Base-by-base conservation (phyloP, 441 rosid species). In the Populus hybrid region DNA sequence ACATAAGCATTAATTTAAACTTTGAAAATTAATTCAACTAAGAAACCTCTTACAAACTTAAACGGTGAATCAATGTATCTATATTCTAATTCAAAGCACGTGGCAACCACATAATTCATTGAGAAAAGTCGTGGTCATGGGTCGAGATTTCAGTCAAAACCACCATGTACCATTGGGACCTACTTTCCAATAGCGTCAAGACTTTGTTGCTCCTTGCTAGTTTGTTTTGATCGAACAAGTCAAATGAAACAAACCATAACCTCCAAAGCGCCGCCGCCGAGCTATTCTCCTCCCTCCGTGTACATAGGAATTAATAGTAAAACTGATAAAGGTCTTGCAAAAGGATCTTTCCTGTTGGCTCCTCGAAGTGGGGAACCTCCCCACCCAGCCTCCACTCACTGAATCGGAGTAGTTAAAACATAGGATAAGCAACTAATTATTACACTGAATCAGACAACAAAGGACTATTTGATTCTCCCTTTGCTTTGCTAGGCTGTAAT, bases 351-450 rank as follows among this genome's bases (percentile, higher is more conserved):
- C 8, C 42, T 20, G 77, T 80, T 78, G 78, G 81, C 70, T 83
- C 83, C 86, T 72, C 38, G 26, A 53, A 67, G 46, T 57, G 34
- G 73, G 85, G 85, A 83, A 80, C 36, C 76, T 75, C 77, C 66
- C 73, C 82, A 69, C 85, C 18, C 0, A 23, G 24, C 66, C 46
- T 69, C 75, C 30, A 68, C 79, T 16, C 75, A 42, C 70, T 66
- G 64, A 57, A 70, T 70, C 64, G 64, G 36, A 7, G 20, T 21
- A 18, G 16, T 61, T 59, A 61, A 69, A 40, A 46, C 26, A 5
- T 14, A 34, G 35, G 12, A 75, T 53, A 6, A 68, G 10, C 24
- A 8, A 69, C 4, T 72, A 20, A 21, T 64, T n/a, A 26, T 30
- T 66, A 34, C n/a, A 46, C 24, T 65, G 36, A 0, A 12, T 35